Evolutionary conservation across 2,329 filamentous ascomycete genomes (phyloP), one percentile per base, ranked within the genome.

Genomic region (Clarireedia monteithiana): DNA sequence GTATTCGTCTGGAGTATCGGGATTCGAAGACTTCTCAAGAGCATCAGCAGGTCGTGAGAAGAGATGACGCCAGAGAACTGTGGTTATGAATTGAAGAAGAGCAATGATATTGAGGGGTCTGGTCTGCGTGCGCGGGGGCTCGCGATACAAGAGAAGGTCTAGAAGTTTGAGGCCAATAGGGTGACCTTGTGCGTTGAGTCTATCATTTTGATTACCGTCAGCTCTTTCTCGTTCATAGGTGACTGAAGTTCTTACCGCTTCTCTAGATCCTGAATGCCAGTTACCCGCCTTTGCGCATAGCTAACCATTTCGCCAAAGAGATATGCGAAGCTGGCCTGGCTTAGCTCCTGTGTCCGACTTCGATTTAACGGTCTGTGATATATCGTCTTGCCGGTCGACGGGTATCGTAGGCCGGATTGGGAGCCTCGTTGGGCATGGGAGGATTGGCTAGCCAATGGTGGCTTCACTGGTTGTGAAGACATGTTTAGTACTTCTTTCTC

Each of bases 301-400:
- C 84, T 86, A 50, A 99, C 91, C 88, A 97, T 96, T 76, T 96
- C 92, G 59, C 87, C 86, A 70, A 99, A 97, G 58, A 99, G 79
- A 72, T 95, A 97, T 44, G 94, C 92, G 73, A 99, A 97, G 73
- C 89, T 91, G 10, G 94, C 84, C 69, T 95, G 88, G 71, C 91
- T 96, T 63, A 95, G 83, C 77, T 97, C 92, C 57, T 88, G 82
- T 65, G 88, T 89, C 71, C 90, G 89, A 66, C 85, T 87, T 62
- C 94, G 88, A 74, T 96, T 96, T 59, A 97, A 78, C 60, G 95
- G 91, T 55, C 94, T 83, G 77, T 96, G 91, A 77, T 97, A 99
- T 75, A 99, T 97, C 62, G 91, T 96, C 76, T 97, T 97, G 75
- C 91, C 90, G 72, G 85, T 95, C 56, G 89, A 89, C 48, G 94